phyloP scores from a whole-genome alignment of 306 rosid species.

The Pyrus betulifolia region DNA sequence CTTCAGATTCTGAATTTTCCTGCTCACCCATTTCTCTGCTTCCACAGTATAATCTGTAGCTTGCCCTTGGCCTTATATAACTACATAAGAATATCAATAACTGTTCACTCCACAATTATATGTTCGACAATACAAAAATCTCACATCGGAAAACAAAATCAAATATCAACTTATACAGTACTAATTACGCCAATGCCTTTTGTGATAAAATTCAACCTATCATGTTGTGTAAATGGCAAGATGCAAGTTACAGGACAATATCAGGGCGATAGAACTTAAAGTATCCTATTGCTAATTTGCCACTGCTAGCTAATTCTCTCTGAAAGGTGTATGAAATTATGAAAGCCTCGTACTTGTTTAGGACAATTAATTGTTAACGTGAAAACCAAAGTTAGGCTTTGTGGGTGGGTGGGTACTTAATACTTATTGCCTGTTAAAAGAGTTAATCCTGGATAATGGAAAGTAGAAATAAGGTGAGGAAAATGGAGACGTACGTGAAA shows the following conservation, averaged over 20 bases:
- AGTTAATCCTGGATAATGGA: not conserved
- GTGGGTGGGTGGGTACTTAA: not conserved
- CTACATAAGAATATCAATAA: not conserved
- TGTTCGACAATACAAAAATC: not conserved
- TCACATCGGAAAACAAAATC: not conserved
- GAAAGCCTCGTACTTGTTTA: not conserved
- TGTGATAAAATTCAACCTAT: no score
- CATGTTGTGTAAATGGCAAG: no score
- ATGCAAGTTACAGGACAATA: no score
- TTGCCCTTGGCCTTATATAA: slow-evolving; percentile 22
- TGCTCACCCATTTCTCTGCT: slow-evolving; percentile 30
- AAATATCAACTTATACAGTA: no score
- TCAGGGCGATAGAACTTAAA: no score
- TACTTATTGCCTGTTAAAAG: not conserved
- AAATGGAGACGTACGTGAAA: not conserved
- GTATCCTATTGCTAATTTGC: no score
- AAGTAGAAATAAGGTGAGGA: not conserved
- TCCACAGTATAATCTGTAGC: slow-evolving; percentile 15
- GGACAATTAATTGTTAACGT: not conserved
- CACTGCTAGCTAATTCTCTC: not conserved
- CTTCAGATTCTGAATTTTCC: slow-evolving; percentile 22
- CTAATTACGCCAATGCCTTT: no score
- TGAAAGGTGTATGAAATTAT: not conserved
- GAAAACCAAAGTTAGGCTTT: no score
- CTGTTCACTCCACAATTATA: not conserved